Evolutionary conservation across 2,329 filamentous ascomycete genomes (phyloP), one percentile per base, ranked within the genome.

Genomic region (Sordariomycetes sp.): DNA sequence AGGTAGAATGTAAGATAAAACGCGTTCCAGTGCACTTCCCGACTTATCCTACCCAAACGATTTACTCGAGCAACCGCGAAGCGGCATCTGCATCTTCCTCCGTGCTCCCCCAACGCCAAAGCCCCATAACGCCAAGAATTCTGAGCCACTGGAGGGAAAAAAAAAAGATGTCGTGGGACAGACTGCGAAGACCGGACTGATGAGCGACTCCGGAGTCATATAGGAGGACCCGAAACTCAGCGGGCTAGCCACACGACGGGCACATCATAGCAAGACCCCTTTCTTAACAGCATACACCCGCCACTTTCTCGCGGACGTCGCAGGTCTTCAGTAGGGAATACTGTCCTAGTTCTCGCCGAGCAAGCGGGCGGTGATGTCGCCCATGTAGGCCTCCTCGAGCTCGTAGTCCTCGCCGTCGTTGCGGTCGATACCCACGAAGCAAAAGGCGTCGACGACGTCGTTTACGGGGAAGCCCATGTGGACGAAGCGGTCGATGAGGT

Each of bases 401-500:
- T 89, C 85, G 68, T 95, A 94, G 66, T 94, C 87, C 62, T 85
- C 76, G 0, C 90, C 90, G 28, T 79, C 80, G 63, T 86, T 89
- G 20, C 81, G 81, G 61, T 92, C 88, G 62, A 96, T 91, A 6
- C 89, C 87, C 8, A 94, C 85, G 60, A 80, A 87, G 56, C 86
- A 78, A 65, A 96, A 95, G 0, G 90, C 89, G 10, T 86, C 80
- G 0, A 96, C 90, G 1, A 97, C 90, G n/a, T 81, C 78, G 54
- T 91, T 87, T 1, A 95, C 80, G 58, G 90, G 85, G 64, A 97
- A 97, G 12, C 92, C 92, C 92, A 97, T 97, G 64, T 76, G 81
- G 17, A 88, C 83, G 64, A 97, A 97, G 4, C 86, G 81, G 65
- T 94, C 84, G 62, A 97, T 82, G 48, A 96, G 77, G 35, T 86